A percentile compares a stretch with the other conserved stretches of the same genome.
Evolutionary conservation across 495 filamentous ascomycete species (phyloP).

Genomic region (Hypomontagnella submonticulosa): DNA sequence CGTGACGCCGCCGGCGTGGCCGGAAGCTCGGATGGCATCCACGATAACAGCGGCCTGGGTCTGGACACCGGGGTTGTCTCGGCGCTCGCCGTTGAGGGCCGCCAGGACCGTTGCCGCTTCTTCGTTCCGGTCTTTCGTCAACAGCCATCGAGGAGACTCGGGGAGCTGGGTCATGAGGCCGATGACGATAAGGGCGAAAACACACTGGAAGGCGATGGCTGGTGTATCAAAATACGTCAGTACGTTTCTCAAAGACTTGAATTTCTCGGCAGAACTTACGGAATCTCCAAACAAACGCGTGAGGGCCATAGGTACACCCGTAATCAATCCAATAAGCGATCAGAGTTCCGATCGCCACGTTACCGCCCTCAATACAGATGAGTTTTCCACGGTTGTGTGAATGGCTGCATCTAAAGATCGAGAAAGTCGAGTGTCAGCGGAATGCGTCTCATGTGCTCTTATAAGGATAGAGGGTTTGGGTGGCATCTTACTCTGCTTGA

Average conservation of each 20-base stretch:
- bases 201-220: constrained; percentile 80
- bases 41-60: constrained; percentile 71
- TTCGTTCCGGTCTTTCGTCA: constrained; percentile 71
- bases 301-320: constrained; percentile 74
- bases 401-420: constrained; percentile 68
- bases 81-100: constrained; percentile 69
- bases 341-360: constrained; percentile 80
- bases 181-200: constrained; percentile 76
- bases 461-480: not conserved
- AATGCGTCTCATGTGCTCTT: not conserved
- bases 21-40: constrained; percentile 73
- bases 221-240: too few species aligned
- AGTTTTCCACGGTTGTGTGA: constrained; percentile 81
- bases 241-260: too few species aligned
- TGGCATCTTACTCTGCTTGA: constrained; percentile 70
- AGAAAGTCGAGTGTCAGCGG: constrained; percentile 4
- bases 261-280: constrained; percentile 37
- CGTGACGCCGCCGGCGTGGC: constrained; percentile 63
- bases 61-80: constrained; percentile 65
- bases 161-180: constrained; percentile 73
- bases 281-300: constrained; percentile 78
- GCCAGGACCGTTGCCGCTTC: constrained; percentile 77
- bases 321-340: constrained; percentile 90
- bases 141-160: constrained; percentile 81
- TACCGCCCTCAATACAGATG: constrained; percentile 85